Conservation (phyloP, 495 filamentous ascomycete species). For the Talaromyces wortmannii region DNA sequence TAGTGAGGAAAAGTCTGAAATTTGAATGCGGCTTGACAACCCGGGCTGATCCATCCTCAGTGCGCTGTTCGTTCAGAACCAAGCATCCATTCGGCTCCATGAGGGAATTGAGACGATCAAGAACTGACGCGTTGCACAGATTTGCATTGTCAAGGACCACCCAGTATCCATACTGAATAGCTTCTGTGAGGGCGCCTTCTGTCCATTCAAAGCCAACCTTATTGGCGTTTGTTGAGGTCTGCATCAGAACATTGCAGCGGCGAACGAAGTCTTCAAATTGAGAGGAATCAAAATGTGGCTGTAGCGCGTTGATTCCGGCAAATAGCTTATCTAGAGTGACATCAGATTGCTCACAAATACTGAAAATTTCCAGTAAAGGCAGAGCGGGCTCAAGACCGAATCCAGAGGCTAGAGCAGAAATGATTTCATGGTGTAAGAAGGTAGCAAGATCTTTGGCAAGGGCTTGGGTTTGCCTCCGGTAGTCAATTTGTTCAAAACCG, state of each 20-base stretch:
- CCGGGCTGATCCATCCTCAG: conserved; percentile 71
- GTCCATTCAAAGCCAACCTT: conserved; percentile 91
- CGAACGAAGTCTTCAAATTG: conserved; percentile 25
- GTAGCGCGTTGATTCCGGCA: conserved; percentile 22
- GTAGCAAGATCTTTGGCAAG: conserved; percentile 46
- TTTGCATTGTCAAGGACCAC: conserved; percentile 96
- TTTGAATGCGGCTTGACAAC: conserved; percentile 75
- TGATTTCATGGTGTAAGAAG: conserved; percentile 46
- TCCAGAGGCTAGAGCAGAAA: conserved; percentile 35
- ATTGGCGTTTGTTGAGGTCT: conserved; percentile 41
- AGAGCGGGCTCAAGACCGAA: conserved; percentile 30
- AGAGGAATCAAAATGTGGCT: conserved; percentile 18
- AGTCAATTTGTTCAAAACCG: conserved; percentile 91
- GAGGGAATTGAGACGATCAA: conserved; percentile 91
- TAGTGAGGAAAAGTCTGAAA: conserved; percentile 90
- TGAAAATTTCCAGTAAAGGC: conserved; percentile 24
- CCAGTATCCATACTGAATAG: conserved; percentile 83
- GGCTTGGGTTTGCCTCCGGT: conserved; percentile 55
- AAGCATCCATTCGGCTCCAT: conserved; percentile 85
- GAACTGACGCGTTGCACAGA: conserved; percentile 86
- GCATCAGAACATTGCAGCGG: conserved; percentile 30
- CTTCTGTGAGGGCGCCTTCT: conserved; percentile 83
- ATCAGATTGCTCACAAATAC: conserved; percentile 23
- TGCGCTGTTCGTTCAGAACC: conserved; percentile 86
- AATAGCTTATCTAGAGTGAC: conserved; percentile 27